Base-by-base conservation (phyloP, 768 basidiomycete genomes). In the Auriculariales sp. region DNA sequence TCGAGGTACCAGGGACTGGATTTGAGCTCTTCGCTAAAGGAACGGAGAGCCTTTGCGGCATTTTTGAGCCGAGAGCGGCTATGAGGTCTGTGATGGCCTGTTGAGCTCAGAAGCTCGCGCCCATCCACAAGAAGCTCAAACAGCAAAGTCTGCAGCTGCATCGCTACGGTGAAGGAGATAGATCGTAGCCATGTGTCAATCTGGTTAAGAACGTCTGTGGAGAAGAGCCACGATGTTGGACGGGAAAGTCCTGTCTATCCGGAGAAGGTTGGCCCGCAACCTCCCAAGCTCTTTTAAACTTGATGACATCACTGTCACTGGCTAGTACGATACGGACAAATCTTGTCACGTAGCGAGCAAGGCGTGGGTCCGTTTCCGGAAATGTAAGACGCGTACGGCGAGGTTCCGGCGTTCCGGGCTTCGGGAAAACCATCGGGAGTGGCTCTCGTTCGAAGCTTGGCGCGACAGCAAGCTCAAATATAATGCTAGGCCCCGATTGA, bases 281-380 rank as follows among this genome's bases (percentile, higher is more conserved):
- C 22, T 59, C 58, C 50, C 68, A 62, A 3, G 76, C 62, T 0
- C 56, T 30, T 12, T 60, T 64, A 51, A 79, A 78, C 15, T 49
- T 57, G 0, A 33, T 25, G 28, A 77, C 46, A 39, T 71, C 71
- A 1, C 45, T 28, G 3, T 29, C 15, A 3, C 62, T 63, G 9
- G 32, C 34, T 55, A 73, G 77, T 11, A 77, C 62, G 7, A 81
- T 56, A 22, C 79, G 73, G 25, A 80, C 57, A 7, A 69, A 82
- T 0, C 75, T 72, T 0, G 69, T 11, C 22, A 44, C 19, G 19
- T 44, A 44, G 7, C 19, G 39, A 7, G 14, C 39, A 6, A 1
- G 11, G 6, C 39, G 39, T 24, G 22, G 22, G 39, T 24, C 22
- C 0, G 22, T 25, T 9, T 44, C 1, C 0, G 39, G 39, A 19